phyloP scores from a whole-genome alignment of 306 rosid genomes.

The Gleditsia sinensis region DNA sequence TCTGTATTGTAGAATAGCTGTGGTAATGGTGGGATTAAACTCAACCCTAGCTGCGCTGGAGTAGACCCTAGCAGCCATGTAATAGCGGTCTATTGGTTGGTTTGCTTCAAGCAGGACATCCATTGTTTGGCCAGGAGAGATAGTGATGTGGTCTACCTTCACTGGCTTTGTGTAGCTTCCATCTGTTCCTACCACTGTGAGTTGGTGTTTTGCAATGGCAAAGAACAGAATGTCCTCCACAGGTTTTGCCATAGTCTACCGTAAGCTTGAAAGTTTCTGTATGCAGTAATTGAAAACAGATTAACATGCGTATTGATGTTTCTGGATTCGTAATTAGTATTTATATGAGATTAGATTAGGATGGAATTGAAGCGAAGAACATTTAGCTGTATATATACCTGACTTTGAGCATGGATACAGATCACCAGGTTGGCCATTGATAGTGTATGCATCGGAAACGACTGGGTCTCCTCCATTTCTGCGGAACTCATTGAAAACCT shows the following conservation, averaged over 20 bases:
- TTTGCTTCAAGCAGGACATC: conserved; percentile 52
- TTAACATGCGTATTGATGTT: too few relatives aligned
- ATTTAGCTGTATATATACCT: too few relatives aligned
- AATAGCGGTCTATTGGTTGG: conserved; percentile 43
- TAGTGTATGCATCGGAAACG: conserved; percentile 56
- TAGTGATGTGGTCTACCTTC: conserved; percentile 42
- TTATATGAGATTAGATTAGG: too few relatives aligned
- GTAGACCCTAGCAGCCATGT: conserved; percentile 64
- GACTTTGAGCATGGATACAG: conserved; percentile 50
- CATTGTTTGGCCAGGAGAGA: conserved; percentile 62
- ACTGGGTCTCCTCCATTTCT: conserved; percentile 25
- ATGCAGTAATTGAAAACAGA: too few relatives aligned
- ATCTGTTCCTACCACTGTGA: conserved; percentile 60
- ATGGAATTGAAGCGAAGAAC: too few relatives aligned
- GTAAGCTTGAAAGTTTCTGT: conserved; percentile 52
- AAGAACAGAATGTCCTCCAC: conserved; percentile 51
- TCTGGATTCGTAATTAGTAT: conserved; percentile 54
- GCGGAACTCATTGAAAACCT: conserved; percentile 18
- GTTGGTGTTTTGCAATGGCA: conserved; percentile 46
- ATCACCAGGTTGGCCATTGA: conserved; percentile 74
- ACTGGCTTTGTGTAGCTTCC: conserved; percentile 58
- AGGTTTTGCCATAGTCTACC: conserved; percentile 44
- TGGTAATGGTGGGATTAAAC: conserved; percentile 51
- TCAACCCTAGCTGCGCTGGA: background rate
- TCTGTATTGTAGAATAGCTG: conserved; percentile 49